Evolutionary conservation across 2,329 filamentous ascomycete species (phyloP), one percentile per base, ranked within the genome.

Genomic region (Harringtonia aguacate): DNA sequence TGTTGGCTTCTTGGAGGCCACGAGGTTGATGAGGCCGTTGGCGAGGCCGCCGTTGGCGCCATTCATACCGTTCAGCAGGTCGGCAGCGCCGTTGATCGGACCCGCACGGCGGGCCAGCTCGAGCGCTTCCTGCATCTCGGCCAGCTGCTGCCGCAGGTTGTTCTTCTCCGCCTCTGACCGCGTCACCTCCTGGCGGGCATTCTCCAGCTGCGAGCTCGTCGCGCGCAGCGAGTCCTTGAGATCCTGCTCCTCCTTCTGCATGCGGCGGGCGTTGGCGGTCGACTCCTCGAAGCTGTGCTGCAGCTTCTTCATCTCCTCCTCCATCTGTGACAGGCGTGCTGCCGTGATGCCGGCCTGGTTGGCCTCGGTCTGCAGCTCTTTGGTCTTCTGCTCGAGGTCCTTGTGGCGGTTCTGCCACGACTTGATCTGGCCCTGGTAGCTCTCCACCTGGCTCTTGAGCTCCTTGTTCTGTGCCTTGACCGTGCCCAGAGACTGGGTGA

Each of bases 321-420:
- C 92, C 80, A 97, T 86, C 39, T 84, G 86, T 55, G 85, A 81
- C 44, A 98, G 72, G 53, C 87, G 85, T 51, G 92, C 92, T 43
- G 90, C 88, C 3, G 86, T 86, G 56, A 97, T 95, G 66, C 92
- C 92, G 44, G 90, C 92, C 67, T 97, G 90, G 64, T 98, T 98
- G 48, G 92, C 92, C 64, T 98, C 92, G 29, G 84, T 83, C 64
- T 98, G 92, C 44, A 98, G 73, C 60, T 98, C 92, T 68, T 94
- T 95, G 38, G 89, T 84, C 45, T 89, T 79, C 44, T 81, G 81
- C 65, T 98, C 92, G 51, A 97, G 73, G 20, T 85, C 82, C 56
- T 89, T 95, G 65, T 95, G 87, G 52, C 89, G 79, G 55, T 79
- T 88, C 69, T 94, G 88, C 86, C 89, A 95, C 24, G 87, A 94